Conservation (phyloP, 495 filamentous ascomycete genomes). For the Daldinia loculata region DNA sequence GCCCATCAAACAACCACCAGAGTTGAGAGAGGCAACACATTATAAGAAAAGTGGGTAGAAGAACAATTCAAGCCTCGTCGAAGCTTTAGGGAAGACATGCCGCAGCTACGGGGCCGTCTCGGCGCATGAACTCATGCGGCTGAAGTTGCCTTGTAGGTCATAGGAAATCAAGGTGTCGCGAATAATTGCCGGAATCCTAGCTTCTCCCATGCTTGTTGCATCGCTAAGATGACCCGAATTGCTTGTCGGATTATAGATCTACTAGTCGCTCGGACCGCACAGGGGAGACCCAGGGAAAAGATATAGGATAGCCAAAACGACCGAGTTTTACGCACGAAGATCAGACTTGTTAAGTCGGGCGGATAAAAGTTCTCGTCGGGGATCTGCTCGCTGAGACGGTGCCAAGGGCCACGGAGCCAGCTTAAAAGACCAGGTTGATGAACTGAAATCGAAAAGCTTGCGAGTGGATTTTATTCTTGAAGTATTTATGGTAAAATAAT, state of each 20-base stretch:
- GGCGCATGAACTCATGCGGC: constrained; percentile 29
- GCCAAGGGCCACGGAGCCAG: constrained; percentile 29
- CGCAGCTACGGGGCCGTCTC: constrained; percentile 31
- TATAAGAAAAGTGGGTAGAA: constrained; percentile 11
- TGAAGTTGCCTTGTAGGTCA: constrained; percentile 25
- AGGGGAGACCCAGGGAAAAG: neutral
- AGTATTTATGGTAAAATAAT: neutral
- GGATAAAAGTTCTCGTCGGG: constrained; percentile 19
- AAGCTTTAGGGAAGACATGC: constrained; percentile 31
- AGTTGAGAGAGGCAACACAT: neutral
- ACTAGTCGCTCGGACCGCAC: constrained; percentile 15
- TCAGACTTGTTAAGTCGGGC: constrained; percentile 36
- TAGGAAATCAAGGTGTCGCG: neutral
- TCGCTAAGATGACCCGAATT: neutral
- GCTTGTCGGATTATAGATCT: constrained; percentile 7
- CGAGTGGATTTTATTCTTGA: neutral
- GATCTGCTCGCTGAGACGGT: constrained; percentile 38
- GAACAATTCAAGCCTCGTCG: neutral
- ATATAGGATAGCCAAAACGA: constrained; percentile 28
- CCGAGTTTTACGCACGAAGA: constrained; percentile 38
- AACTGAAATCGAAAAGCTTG: constrained; percentile 17
- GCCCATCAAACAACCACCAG: neutral
- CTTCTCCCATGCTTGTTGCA: constrained; percentile 15
- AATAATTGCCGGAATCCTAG: constrained; percentile 8
- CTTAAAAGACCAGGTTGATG: constrained; percentile 1